Evolutionary conservation across 345 rosid species (phyloP).

Genomic region (Theobroma cacao): DNA sequence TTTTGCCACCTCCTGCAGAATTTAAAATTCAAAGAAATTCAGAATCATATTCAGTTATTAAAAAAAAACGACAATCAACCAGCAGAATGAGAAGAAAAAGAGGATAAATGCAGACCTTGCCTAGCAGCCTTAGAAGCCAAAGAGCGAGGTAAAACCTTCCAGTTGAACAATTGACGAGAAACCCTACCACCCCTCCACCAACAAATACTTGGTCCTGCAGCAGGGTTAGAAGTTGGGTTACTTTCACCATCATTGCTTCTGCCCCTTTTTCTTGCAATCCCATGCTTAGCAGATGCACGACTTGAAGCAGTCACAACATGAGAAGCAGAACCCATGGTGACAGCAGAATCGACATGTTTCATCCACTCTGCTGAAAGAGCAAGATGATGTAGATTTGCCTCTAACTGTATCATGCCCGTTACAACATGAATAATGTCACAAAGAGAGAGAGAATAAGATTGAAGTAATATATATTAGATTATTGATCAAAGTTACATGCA

Average conservation of each 20-base stretch:
- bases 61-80: slow-evolving; percentile 11
- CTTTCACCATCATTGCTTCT: slow-evolving; percentile 44
- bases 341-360: slow-evolving; percentile 66
- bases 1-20: slow-evolving; percentile 74
- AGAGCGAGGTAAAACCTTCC: slow-evolving; percentile 75
- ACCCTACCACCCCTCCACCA: slow-evolving; percentile 98
- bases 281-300: slow-evolving; percentile 60
- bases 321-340: slow-evolving; percentile 68
- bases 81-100: slow-evolving; percentile 4
- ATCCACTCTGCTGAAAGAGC: slow-evolving; percentile 83
- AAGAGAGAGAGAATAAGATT: background rate
- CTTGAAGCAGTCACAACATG: slow-evolving; percentile 58
- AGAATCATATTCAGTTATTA: slow-evolving; percentile 34
- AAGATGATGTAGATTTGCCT: slow-evolving; percentile 68
- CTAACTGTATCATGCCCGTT: slow-evolving; percentile 57
- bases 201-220: slow-evolving; percentile 61
- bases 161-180: slow-evolving; percentile 72
- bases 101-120: slow-evolving; percentile 63
- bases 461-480: background rate
- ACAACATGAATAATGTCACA: slow-evolving; percentile 10
- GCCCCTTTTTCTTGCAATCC: slow-evolving; percentile 60
- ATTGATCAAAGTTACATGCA: background rate
- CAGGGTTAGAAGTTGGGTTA: slow-evolving; percentile 49
- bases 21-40: slow-evolving; percentile 42
- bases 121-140: slow-evolving; percentile 82